phyloP scores from a whole-genome alignment of 257 asterid species.

The Penstemon barbatus region DNA sequence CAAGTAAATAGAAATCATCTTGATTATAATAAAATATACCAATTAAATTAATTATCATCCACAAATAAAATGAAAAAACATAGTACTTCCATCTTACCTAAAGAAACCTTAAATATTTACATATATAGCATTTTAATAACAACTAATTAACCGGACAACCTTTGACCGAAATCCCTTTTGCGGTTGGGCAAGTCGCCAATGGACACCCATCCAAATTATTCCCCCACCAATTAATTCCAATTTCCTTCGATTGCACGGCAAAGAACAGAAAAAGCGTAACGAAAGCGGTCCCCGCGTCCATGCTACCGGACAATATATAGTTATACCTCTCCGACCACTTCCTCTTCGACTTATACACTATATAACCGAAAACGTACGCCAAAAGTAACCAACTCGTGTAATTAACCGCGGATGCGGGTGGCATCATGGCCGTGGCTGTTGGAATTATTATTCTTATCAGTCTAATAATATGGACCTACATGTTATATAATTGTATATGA shows the following conservation, averaged over 20 bases:
- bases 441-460: no score
- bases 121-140: no score
- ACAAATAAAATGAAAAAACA: no score
- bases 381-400: slow-evolving; percentile 52
- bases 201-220: slow-evolving; percentile 53
- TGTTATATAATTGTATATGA: no score
- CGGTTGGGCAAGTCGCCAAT: slow-evolving; percentile 54
- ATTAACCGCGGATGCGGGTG: slow-evolving; percentile 57
- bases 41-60: no score
- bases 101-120: no score
- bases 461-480: no score
- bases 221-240: slow-evolving; percentile 57
- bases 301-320: slow-evolving; percentile 55
- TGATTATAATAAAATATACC: no score
- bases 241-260: slow-evolving; percentile 24
- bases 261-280: slow-evolving; percentile 39
- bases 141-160: slow-evolving; percentile 40
- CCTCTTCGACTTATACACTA: slow-evolving; percentile 40
- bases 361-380: slow-evolving; percentile 43
- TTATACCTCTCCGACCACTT: slow-evolving; percentile 55
- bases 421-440: slow-evolving; percentile 55
- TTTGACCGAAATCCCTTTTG: slow-evolving; percentile 42
- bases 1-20: no score
- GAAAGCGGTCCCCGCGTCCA: slow-evolving; percentile 68
- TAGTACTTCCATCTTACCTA: no score